phyloP scores from a whole-genome alignment of 2,329 filamentous ascomycete species.

The Verticillium nonalfalfae region DNA sequence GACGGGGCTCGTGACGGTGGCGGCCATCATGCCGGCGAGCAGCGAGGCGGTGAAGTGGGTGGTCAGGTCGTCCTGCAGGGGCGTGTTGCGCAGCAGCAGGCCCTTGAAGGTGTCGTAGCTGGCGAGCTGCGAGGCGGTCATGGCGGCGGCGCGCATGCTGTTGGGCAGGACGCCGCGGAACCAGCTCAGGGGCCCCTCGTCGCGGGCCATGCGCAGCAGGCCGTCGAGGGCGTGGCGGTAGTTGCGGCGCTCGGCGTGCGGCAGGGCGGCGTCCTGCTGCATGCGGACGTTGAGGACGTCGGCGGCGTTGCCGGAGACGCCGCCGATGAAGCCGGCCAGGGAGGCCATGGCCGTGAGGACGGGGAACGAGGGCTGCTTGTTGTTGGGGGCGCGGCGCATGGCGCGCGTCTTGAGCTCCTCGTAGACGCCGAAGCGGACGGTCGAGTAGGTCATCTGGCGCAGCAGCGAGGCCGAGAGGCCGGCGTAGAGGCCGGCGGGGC shows the following conservation, averaged over 20 bases:
- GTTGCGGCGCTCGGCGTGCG: constrained; percentile 67
- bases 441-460: constrained; percentile 93
- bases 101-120: constrained; percentile 80
- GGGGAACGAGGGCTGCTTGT: constrained; percentile 57
- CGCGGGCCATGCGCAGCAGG: constrained; percentile 75
- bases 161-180: constrained; percentile 87
- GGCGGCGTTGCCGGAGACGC: constrained; percentile 85
- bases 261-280: constrained; percentile 85
- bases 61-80: constrained; percentile 61
- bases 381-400: constrained; percentile 28
- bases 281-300: constrained; percentile 98
- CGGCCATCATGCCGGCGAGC: constrained; percentile 75
- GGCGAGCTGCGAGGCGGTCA: constrained; percentile 80
- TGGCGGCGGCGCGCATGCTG: constrained; percentile 72
- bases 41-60: constrained; percentile 77
- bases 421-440: constrained; percentile 93
- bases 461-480: constrained; percentile 90
- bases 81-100: constrained; percentile 58
- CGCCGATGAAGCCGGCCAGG: constrained; percentile 79
- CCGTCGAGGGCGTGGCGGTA: constrained; percentile 89
- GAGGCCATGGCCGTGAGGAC: constrained; percentile 79
- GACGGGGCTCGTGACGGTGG: constrained; percentile 77
- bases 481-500: constrained; percentile 75
- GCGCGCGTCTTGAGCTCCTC: constrained; percentile 79
- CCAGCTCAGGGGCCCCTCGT: constrained; percentile 70